phyloP scores from a whole-genome alignment of 129 eudicot genomes.

The Oenanthe sinensis region DNA sequence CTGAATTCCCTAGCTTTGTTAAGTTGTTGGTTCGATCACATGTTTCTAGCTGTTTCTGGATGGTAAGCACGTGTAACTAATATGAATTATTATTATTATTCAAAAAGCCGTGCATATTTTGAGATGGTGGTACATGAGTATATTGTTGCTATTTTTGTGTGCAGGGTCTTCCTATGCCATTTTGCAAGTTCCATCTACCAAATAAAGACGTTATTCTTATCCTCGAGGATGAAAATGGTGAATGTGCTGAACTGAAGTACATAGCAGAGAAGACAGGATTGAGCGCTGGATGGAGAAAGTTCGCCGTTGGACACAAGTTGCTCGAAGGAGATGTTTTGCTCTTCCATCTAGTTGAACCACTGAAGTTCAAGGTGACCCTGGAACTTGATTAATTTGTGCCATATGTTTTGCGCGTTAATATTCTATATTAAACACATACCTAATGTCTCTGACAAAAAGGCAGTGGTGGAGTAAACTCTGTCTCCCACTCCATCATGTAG shows the following conservation, averaged over 20 bases:
- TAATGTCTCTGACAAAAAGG: neutral
- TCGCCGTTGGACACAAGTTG: slow-evolving; percentile 53
- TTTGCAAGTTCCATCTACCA: slow-evolving; percentile 59
- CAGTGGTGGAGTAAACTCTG: neutral
- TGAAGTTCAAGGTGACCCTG: slow-evolving; percentile 52
- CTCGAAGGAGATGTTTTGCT: slow-evolving; percentile 71
- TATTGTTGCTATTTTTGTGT: neutral
- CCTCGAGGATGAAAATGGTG: slow-evolving; percentile 58
- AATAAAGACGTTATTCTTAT: slow-evolving; percentile 32
- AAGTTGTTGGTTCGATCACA: slow-evolving; percentile 48
- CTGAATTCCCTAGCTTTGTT: slow-evolving; percentile 48
- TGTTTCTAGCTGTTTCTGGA: slow-evolving; percentile 58
- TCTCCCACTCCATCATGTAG: neutral
- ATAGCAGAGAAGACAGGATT: slow-evolving; percentile 48
- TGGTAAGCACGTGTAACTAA: slow-evolving; percentile 39
- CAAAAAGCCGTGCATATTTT: neutral
- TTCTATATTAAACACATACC: neutral
- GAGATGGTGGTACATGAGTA: neutral
- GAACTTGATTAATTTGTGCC: neutral
- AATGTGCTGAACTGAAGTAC: slow-evolving; percentile 43
- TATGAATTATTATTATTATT: neutral
- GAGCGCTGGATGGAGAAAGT: slow-evolving; percentile 87
- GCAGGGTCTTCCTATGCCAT: slow-evolving; percentile 74
- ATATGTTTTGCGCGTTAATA: neutral
- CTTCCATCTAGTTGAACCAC: slow-evolving; percentile 50